Conservation (phyloP, 345 rosid species). For the Odontarrhena argentea region DNA sequence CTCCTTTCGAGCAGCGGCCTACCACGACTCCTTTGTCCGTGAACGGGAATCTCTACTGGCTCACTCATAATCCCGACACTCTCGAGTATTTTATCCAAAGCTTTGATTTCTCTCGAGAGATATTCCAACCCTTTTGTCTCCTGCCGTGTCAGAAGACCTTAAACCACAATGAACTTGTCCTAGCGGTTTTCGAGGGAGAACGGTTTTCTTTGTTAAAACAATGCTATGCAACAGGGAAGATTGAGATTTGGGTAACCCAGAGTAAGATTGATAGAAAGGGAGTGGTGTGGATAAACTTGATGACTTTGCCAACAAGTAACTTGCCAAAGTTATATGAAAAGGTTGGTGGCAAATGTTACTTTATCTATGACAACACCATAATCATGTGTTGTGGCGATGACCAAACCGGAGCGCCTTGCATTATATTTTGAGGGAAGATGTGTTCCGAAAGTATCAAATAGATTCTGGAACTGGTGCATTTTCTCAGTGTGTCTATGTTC, state of each 20-base stretch:
- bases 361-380: conserved; percentile 14
- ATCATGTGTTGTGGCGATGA: not conserved
- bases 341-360: not conserved
- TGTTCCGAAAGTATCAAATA: no score
- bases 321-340: not conserved
- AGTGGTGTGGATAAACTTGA: conserved; percentile 16
- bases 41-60: conserved; percentile 3
- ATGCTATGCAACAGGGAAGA: not conserved
- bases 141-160: not conserved
- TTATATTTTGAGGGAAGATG: no score
- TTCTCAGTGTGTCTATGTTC: no score
- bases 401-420: not conserved
- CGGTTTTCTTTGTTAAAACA: conserved; percentile 18
- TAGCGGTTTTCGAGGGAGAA: conserved; percentile 6
- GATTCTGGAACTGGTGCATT: no score
- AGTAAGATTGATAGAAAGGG: not conserved
- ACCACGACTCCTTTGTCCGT: not conserved
- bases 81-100: not conserved
- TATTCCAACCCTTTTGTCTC: not conserved
- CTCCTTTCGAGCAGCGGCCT: not conserved
- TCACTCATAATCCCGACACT: not conserved
- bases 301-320: not conserved
- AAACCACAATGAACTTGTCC: not conserved
- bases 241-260: conserved; percentile 3
- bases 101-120: conserved; percentile 8